Evolutionary conservation across 352 stramenopile genomes (phyloP), one percentile per base, ranked within the genome.

Genomic region (Phytophthora pluvialis): DNA sequence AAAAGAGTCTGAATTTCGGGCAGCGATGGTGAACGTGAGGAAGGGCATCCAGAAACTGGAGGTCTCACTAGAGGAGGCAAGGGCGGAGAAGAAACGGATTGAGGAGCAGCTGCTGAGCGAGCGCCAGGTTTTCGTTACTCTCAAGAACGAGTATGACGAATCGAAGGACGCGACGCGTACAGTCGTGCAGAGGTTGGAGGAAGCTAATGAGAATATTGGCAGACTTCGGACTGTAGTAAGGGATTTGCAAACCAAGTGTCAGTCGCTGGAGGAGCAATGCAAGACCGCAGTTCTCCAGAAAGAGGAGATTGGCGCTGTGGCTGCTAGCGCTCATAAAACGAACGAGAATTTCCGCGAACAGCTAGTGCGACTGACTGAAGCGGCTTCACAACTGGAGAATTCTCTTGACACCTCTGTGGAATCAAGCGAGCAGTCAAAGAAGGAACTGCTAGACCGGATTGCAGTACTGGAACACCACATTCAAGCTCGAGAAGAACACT

Each of bases 21-120:
- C 77, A 25, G 84, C 80, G 1, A 90, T 93, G 81, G 80, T 87
- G 3, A 93, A 88, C 39, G 77, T 93, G 32, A 73, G 84, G 10
- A 89, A 84, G 45, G 82, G 81, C 0, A 91, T 91, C 49, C 81
- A 88, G 16, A 93, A 90, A 52, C 64, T 93, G 13, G 84, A 91
- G 36, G 26, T 69, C 0, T 73, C 72, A 4, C 55, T 89, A 0
- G 75, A 91, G 1, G 63, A 82, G 9, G 61, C 82, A 15, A 80
- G 72, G 40, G 70, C 45, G 9, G 73, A 90, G 4, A 83, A 77
- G 43, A 88, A 86, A 51, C 63, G 64, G 1, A 16, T 85, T 35
- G 83, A 91, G 42, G 73, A 81, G 45, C 75, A 90, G 31, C 36
- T 89, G 8, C 44, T 79, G 21, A 78, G 44, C 16, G 81, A 89